Evolutionary conservation across 2,329 filamentous ascomycete species (phyloP).

Genomic region (Pyrenophora graminea): DNA sequence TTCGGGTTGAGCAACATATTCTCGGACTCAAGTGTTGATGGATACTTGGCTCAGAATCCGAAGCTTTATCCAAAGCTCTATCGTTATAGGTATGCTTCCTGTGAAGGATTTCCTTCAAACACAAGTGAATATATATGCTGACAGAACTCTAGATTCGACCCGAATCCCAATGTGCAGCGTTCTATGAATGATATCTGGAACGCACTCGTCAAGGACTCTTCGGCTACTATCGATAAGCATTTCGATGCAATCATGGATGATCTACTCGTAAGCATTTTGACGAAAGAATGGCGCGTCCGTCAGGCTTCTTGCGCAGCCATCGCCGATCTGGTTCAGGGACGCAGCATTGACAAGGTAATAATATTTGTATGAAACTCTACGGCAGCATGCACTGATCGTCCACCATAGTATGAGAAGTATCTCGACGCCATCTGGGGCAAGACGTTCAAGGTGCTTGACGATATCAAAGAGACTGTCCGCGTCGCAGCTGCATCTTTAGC

Average conservation of each 20-base stretch:
- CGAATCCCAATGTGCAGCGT: conserved; percentile 86
- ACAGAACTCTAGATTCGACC: conserved; percentile 68
- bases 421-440: conserved; percentile 83
- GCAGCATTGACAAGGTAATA: conserved; percentile 57
- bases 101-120: too few relatives aligned
- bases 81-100: conserved; percentile 66
- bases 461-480: conserved; percentile 91
- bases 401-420: conserved; percentile 72
- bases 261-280: conserved; percentile 80
- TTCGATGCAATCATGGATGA: conserved; percentile 91
- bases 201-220: conserved; percentile 87
- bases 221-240: conserved; percentile 73
- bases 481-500: conserved; percentile 80
- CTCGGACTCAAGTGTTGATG: conserved; percentile 74
- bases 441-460: conserved; percentile 89
- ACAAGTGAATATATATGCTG: conserved; percentile 7
- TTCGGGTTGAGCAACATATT: conserved; percentile 92
- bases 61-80: conserved; percentile 95
- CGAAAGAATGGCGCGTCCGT: conserved; percentile 89
- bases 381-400: conserved; percentile 9
- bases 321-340: conserved; percentile 82
- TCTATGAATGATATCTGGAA: conserved; percentile 99
- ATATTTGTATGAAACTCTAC: neutral
- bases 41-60: conserved; percentile 76
- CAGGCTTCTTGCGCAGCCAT: conserved; percentile 92